Evolutionary conservation across 306 rosid genomes (phyloP), one percentile per base, ranked within the genome.

Genomic region (Mimosa bimucronata): DNA sequence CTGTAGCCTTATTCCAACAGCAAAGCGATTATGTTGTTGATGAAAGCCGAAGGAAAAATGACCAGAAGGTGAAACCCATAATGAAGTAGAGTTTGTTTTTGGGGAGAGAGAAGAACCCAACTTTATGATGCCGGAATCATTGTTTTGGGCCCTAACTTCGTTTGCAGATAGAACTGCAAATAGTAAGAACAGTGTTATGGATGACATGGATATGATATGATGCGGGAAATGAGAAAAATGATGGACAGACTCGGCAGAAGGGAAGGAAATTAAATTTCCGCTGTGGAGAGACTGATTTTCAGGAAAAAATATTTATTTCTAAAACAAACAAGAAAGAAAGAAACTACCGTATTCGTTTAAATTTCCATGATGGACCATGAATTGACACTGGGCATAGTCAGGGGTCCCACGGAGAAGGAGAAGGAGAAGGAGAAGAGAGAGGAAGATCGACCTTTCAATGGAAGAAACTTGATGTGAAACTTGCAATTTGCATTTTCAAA

Each of bases 41-140:
- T 86, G 80, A 77, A 83, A 86, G 0, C 89, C 89, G 11, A 86
- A 77, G 53, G 85, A 81, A 83, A 80, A 86, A 14, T 6, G 81
- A 48, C 87, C 89, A 29, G 85, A 74, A 41, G 21, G 41, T 30
- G 87, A 83, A 37, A 4, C 10, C 89, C 89, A 81, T n/a, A n/a
- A n/a, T 55, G 83, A 77, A 31, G 70, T 70, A 4, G 44, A 1
- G 4, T 21, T 21, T 0, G 21, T 15, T 66, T 58, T 26, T 18
- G 87, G 75, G 5, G 70, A 69, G 41, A 86, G 70, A 2, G 6
- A 16, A 7, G 79, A 77, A 18, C 74, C 83, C 68, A 69, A 25
- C 0, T 0, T 1, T 46, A 84, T 62, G 0, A 6, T 29, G 10
- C n/a, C 8, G n/a, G 83, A 19, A 64, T 66, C 1, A 26, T 58